Evolutionary conservation across 208 protist species (phyloP).

Genomic region (Trypanosoma cruzi): DNA sequence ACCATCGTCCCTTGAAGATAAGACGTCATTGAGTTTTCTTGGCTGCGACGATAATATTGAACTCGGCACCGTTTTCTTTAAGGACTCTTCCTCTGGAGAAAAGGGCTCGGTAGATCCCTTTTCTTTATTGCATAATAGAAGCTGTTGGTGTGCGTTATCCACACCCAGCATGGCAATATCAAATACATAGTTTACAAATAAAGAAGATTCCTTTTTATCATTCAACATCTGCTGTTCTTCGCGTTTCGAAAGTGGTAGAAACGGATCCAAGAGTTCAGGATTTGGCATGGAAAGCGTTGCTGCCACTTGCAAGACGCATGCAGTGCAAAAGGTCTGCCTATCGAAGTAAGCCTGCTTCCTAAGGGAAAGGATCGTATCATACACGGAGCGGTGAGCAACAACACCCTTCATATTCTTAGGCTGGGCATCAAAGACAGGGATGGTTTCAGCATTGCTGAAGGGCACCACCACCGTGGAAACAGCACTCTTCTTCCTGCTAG

Average conservation of each 20-base stretch:
- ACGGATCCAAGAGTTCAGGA: slow-evolving; percentile 17
- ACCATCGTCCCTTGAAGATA: too few relatives aligned
- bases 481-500: slow-evolving; percentile 6
- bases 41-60: background rate
- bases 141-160: slow-evolving; percentile 9
- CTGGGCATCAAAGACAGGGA: slow-evolving; percentile 23
- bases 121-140: background rate
- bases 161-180: slow-evolving; percentile 23
- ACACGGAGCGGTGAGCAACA: slow-evolving; percentile 30
- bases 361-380: slow-evolving; percentile 18
- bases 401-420: slow-evolving; percentile 35
- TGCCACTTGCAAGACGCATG: slow-evolving; percentile 28
- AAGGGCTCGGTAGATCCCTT: background rate
- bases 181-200: slow-evolving; percentile 42
- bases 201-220: slow-evolving; percentile 23
- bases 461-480: background rate
- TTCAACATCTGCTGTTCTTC: slow-evolving; percentile 31
- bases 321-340: slow-evolving; percentile 14
- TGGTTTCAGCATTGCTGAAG: background rate
- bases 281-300: slow-evolving; percentile 13
- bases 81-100: background rate
- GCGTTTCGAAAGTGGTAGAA: slow-evolving; percentile 12
- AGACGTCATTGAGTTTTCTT: background rate
- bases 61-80: too few relatives aligned
- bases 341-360: slow-evolving; percentile 10